These are phyloP conservation scores for Tolypocladium amazonense DNA, from an alignment of 2,329 filamentous ascomycete species.

Conservation along the genomic window DNA sequence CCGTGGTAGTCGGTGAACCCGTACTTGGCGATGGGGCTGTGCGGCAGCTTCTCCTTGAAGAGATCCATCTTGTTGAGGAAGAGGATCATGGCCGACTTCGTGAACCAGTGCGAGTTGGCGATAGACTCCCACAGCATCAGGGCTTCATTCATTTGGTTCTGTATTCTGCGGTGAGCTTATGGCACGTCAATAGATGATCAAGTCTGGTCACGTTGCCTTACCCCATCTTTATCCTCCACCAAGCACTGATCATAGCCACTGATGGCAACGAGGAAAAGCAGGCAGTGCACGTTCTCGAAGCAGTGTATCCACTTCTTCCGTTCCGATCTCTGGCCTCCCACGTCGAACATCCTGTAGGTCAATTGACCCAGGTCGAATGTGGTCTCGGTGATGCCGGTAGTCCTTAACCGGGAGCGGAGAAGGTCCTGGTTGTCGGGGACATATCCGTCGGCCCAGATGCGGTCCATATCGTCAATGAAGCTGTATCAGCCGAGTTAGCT, in stretches of 20 bases:
- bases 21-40: constrained; percentile 79
- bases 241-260: constrained; percentile 94
- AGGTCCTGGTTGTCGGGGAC: constrained; percentile 94
- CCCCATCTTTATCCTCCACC: constrained; percentile 89
- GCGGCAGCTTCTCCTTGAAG: constrained; percentile 75
- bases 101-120: constrained; percentile 84
- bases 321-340: constrained; percentile 89
- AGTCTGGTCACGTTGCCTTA: not conserved
- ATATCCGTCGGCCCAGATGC: constrained; percentile 84
- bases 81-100: constrained; percentile 78
- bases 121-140: constrained; percentile 80
- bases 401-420: constrained; percentile 91
- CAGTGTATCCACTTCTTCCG: constrained; percentile 99
- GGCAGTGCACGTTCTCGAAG: constrained; percentile 95
- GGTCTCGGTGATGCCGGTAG: constrained; percentile 92
- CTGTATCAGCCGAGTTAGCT: constrained; percentile 28
- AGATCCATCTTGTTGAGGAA: constrained; percentile 88
- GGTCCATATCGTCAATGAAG: constrained; percentile 92
- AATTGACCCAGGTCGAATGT: constrained; percentile 91
- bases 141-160: constrained; percentile 82
- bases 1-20: constrained; percentile 81
- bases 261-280: constrained; percentile 92
- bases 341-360: constrained; percentile 96
- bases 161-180: not conserved
- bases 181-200: not conserved